A percentile compares a stretch with the other conserved stretches of the same genome.
Evolutionary conservation across 1,139 yeast genomes (phyloP).

Genomic region (Blastobotrys ciferrii): DNA sequence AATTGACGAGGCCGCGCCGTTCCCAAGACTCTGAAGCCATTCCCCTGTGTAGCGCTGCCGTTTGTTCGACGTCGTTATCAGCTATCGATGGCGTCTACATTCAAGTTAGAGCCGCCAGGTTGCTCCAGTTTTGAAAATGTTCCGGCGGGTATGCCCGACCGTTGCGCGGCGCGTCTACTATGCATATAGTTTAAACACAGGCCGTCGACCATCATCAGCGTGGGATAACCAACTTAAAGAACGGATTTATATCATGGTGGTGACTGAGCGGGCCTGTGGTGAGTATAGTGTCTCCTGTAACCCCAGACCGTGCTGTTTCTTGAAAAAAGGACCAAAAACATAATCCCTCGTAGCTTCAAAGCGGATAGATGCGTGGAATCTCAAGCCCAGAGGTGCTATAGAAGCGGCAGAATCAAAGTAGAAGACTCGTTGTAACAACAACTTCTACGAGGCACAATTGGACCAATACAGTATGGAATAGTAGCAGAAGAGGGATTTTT

Average conservation of each 20-base stretch:
- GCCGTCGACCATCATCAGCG: no score
- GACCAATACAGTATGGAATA: no score
- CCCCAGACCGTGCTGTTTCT: neutral
- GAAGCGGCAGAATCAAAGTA: no score
- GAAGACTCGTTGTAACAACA: no score
- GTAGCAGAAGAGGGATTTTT: no score
- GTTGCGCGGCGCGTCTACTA: neutral
- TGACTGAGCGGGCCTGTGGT: neutral
- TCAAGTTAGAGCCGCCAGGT: neutral
- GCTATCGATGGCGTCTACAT: neutral
- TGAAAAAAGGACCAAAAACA: no score
- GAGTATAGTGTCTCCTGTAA: neutral
- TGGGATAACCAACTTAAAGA: neutral
- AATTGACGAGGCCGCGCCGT: neutral
- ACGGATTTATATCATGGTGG: neutral
- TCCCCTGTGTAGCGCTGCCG: slow-evolving; percentile 20
- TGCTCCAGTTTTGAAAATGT: neutral
- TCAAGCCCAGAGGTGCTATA: no score
- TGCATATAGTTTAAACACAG: neutral
- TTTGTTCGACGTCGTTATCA: slow-evolving; percentile 19
- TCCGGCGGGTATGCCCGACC: no score
- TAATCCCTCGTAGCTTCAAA: no score
- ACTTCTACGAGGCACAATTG: no score
- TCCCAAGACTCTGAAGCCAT: slow-evolving; percentile 14
- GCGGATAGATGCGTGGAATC: no score